Base-by-base conservation (phyloP, 768 basidiomycete genomes). In the Grammothele lineata region DNA sequence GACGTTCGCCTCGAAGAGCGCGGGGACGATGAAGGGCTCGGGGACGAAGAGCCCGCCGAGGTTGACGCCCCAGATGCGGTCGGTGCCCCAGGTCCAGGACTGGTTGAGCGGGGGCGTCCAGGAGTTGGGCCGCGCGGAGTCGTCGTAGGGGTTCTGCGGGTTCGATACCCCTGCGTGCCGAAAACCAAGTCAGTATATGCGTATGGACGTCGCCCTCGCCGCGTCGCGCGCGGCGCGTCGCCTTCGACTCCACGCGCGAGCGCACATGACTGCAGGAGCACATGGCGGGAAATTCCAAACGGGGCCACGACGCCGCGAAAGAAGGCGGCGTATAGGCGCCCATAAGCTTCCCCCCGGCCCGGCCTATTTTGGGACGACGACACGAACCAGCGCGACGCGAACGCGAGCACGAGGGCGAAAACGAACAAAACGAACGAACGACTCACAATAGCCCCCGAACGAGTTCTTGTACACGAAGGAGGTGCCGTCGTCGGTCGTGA, bases 61-160 rank as follows among this genome's bases (percentile, higher is more conserved):
- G 59, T 89, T 89, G 37, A 85, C 80, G 14, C 85, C 85, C 53
- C 69, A 70, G 25, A 87, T 65, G 35, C 69, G 77, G 68, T 89
- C 76, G 41, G 68, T 67, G 12, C 77, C 80, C 70, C 72, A 92
- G 19, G 67, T 73, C 87, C 90, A 95, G 22, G 69, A 76, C 57
- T 81, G 72, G 67, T 85, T 87, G 40, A 95, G 69, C 6, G 85
- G 75, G 1, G 88, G 89, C 5, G 86, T 85, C 83, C 87, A 93
- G 2, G 76, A 80, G 57, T 92, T 89, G 8, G 85, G 74, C 48
- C 71, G 76, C 6, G 91, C 90, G 35, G 75, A 71, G 61, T 85
- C 81, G 66, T 82, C 83, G 71, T 82, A 88, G 5, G 90, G 87
- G 61, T 87, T 71, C 37, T 81, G 72, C 12, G 83, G 81, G 64